phyloP scores from a whole-genome alignment of 257 asterid species.

The Knoxia roxburghii region DNA sequence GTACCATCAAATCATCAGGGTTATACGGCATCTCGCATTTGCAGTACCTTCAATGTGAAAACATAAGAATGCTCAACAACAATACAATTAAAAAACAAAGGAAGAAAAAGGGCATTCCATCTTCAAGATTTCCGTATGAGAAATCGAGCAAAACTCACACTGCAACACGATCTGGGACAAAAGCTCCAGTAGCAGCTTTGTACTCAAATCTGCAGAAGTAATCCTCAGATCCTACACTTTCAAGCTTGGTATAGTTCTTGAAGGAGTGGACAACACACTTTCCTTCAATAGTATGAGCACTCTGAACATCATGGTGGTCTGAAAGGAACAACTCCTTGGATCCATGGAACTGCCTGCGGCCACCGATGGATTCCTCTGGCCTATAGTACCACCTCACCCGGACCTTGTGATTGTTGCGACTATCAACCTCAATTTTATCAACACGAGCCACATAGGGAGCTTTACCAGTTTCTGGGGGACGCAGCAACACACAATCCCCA shows the following conservation, averaged over 20 bases:
- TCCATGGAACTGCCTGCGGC: conserved; percentile 60
- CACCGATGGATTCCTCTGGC: conserved; percentile 68
- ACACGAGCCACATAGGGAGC: conserved; percentile 59
- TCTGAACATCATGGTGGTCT: conserved; percentile 52
- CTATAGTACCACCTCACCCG: conserved; percentile 64
- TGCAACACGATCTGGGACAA: conserved; percentile 54
- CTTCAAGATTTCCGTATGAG: conserved; percentile 2
- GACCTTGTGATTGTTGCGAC: conserved; percentile 33
- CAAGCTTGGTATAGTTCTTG: conserved; percentile 50
- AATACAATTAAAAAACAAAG: not conserved
- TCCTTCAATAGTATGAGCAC: conserved; percentile 58
- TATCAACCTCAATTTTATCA: conserved; percentile 52
- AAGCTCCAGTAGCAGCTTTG: conserved; percentile 46
- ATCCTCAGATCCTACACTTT: conserved; percentile 45
- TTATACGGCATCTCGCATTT: conserved; percentile 72
- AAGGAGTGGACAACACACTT: conserved; percentile 57
- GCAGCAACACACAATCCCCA: conserved; percentile 61
- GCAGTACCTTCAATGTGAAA: conserved; percentile 51
- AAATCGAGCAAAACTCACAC: conserved; percentile 42
- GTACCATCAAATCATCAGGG: conserved; percentile 70
- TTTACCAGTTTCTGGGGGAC: conserved; percentile 31
- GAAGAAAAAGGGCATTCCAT: not conserved
- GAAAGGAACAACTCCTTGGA: conserved; percentile 60
- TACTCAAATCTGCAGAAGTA: conserved; percentile 57
- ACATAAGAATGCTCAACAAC: not conserved